A percentile compares a stretch with the other conserved stretches of the same genome.
These are phyloP conservation scores for Coemansia sp. DNA, from an alignment of 192 early-diverging fungal species.

Conservation along the genomic window DNA sequence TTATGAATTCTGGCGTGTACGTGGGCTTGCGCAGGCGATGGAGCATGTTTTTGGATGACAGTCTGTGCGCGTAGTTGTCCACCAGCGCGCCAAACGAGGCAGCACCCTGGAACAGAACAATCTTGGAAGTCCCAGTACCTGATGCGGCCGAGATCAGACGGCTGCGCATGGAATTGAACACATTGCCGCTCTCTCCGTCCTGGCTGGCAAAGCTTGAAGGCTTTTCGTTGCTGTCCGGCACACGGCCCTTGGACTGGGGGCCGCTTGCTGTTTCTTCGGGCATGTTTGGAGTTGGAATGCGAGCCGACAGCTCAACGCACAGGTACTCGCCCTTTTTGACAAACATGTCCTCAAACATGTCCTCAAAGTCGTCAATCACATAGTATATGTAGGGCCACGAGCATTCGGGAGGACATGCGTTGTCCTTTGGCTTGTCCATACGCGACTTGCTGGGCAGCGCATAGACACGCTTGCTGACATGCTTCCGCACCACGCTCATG, in stretches of 20 bases:
- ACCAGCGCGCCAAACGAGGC: conserved; percentile 80
- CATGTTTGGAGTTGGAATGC: conserved; percentile 60
- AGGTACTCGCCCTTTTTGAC: conserved; percentile 85
- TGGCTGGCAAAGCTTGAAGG: conserved; percentile 48
- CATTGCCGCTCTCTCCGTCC: conserved; percentile 17
- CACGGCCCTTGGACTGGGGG: conserved; percentile 20
- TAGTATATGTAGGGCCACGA: conserved; percentile 93
- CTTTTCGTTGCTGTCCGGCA: conserved; percentile 33
- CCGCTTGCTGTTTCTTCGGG: conserved; percentile 37
- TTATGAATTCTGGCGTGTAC: conserved; percentile 88
- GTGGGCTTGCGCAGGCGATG: conserved; percentile 62
- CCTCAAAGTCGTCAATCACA: conserved; percentile 91
- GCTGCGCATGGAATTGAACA: conserved; percentile 53
- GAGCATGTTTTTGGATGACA: conserved; percentile 63
- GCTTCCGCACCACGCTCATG: conserved; percentile 76
- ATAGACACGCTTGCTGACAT: conserved; percentile 75
- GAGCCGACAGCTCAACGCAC: conserved; percentile 85
- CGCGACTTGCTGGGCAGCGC: conserved; percentile 88
- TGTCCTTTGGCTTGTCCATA: conserved; percentile 76
- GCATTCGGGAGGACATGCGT: conserved; percentile 84
- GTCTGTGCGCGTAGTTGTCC: conserved; percentile 78
- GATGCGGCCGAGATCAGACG: conserved; percentile 56
- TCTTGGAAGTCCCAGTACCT: conserved; percentile 58
- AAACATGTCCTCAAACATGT: conserved; percentile 84
- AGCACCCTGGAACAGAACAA: conserved; percentile 90